Percentiles rank a stretch among this genome's conserved stretches.
phyloP scores from a whole-genome alignment of 192 early-diverging fungal genomes.

The Backusella australiensis region DNA sequence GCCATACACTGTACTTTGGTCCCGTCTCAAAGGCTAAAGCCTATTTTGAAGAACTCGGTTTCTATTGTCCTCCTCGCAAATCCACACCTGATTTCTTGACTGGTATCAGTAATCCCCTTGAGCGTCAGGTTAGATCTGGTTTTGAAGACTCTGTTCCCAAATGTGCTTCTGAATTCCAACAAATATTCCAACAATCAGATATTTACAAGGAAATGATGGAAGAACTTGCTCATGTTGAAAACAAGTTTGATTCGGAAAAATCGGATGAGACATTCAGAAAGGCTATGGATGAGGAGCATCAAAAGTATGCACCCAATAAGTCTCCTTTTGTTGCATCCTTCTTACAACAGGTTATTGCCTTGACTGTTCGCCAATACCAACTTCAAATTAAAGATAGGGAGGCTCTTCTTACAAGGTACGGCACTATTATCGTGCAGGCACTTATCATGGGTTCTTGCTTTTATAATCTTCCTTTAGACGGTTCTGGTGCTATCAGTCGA shows the following conservation, averaged over 20 bases:
- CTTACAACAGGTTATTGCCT: constrained; percentile 55
- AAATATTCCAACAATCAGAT: constrained; percentile 42
- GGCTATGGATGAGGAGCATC: constrained; percentile 54
- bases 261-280: constrained; percentile 35
- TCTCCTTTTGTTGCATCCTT: constrained; percentile 70
- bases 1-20: constrained; percentile 69
- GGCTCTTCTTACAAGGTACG: constrained; percentile 51
- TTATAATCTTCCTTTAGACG: constrained; percentile 52
- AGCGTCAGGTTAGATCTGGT: constrained; percentile 48
- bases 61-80: constrained; percentile 62
- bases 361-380: constrained; percentile 64
- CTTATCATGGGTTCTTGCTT: constrained; percentile 72
- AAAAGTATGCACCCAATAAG: constrained; percentile 42
- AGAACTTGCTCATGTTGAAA: constrained; percentile 44
- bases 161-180: constrained; percentile 63
- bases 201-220: constrained; percentile 37
- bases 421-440: constrained; percentile 57
- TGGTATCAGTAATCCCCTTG: constrained; percentile 62
- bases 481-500: constrained; percentile 71
- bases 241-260: constrained; percentile 24
- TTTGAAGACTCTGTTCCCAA: constrained; percentile 57
- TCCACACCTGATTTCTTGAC: constrained; percentile 73
- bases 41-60: constrained; percentile 65
- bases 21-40: constrained; percentile 53
- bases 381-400: constrained; percentile 53